These are phyloP conservation scores for Aschersonia sp. DNA, from an alignment of 2,329 filamentous ascomycete species.

Conservation along the genomic window DNA sequence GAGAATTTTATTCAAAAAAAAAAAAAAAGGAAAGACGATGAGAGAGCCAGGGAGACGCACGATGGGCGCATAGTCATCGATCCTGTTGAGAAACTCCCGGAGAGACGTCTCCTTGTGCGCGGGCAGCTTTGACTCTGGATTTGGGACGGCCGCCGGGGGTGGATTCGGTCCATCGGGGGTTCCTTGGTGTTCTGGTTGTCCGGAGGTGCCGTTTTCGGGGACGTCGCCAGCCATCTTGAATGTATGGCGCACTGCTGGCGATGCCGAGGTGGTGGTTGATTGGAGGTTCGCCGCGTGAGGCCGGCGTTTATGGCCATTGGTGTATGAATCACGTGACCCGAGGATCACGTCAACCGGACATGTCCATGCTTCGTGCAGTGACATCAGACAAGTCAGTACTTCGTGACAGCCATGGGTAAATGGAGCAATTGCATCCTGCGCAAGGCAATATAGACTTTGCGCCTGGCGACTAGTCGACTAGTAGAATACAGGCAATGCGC, in stretches of 20 bases:
- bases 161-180: conserved; percentile 6
- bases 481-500: too few relatives aligned
- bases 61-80: conserved; percentile 97
- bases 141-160: conserved; percentile 28
- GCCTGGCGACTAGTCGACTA: too few relatives aligned
- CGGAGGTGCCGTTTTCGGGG: conserved; percentile 17
- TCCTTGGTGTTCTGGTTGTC: conserved; percentile 9
- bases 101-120: conserved; percentile 84
- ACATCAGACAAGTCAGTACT: too few relatives aligned
- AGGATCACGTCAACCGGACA: too few relatives aligned
- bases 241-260: conserved; percentile 3
- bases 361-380: too few relatives aligned
- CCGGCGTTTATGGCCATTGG: too few relatives aligned
- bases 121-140: conserved; percentile 48
- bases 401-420: too few relatives aligned
- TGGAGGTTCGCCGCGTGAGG: neutral
- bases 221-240: conserved; percentile 20
- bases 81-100: conserved; percentile 85
- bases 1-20: neutral
- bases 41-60: conserved; percentile 34
- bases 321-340: too few relatives aligned
- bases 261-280: neutral
- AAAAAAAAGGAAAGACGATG: neutral
- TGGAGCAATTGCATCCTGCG: too few relatives aligned
- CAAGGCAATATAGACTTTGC: too few relatives aligned